Conservation (phyloP, 2,329 filamentous ascomycete species). For the Microcera coccophila region DNA sequence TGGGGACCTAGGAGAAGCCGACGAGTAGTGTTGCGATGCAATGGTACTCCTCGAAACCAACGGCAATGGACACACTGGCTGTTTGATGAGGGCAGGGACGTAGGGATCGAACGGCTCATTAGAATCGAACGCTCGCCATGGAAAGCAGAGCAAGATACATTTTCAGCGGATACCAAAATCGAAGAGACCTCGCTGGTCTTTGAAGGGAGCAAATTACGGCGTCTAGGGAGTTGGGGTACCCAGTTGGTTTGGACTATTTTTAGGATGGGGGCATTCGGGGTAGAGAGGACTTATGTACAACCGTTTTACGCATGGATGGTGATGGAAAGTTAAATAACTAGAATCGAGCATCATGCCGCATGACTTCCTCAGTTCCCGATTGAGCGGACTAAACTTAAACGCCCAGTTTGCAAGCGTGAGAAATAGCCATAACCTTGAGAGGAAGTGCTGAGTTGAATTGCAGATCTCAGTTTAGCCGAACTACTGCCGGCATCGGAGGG, state of each 20-base stretch:
- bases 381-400: too few relatives aligned
- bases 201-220: conserved; percentile 13
- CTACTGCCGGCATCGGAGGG: conserved; percentile 14
- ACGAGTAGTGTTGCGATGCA: neutral
- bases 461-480: conserved; percentile 14
- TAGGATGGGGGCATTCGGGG: conserved; percentile 15
- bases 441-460: neutral
- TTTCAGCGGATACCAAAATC: conserved; percentile 7
- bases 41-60: neutral
- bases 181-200: conserved; percentile 5
- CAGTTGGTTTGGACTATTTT: conserved; percentile 3
- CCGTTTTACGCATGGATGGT: conserved; percentile 5
- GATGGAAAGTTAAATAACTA: conserved; percentile 11
- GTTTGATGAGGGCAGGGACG: neutral
- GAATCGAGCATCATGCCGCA: conserved; percentile 5
- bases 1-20: conserved; percentile 6
- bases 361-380: too few relatives aligned
- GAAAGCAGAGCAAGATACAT: neutral
- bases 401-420: too few relatives aligned
- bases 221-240: conserved; percentile 16
- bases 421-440: too few relatives aligned
- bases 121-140: neutral
- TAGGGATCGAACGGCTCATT: neutral
- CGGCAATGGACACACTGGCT: neutral
- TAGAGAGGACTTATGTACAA: conserved; percentile 8